Base-by-base conservation (phyloP, 192 early-diverging fungal genomes). In the Thamnidium elegans region DNA sequence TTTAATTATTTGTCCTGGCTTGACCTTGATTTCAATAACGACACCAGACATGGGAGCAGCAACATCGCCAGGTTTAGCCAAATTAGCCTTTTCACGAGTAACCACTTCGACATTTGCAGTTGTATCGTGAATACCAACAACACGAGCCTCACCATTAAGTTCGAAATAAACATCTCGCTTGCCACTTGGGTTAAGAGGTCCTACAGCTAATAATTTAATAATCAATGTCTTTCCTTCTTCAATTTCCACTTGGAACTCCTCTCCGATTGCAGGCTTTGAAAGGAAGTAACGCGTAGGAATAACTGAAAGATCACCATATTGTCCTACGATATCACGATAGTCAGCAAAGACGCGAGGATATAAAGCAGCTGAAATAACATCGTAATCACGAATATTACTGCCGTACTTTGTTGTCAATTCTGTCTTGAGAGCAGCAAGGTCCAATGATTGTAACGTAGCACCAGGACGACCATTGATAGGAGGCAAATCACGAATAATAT, bases 31-130 rank as follows among this genome's bases (percentile, higher is more conserved):
- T 70, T 98, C 95, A 26, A 98, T 87, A 0, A 98, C 91, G 0
- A 94, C 87, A 52, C 95, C 95, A 52, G 88, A 86, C 95, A 98
- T 98, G 15, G 95, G 95, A 5, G 93, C 93, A 13, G 90, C 91
- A 50, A 96, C 84, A 44, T 98, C 89, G 63, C 84, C 86, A 72
- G 89, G 86, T 20, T 88, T 82, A 62, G 74, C 74, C 0, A 87
- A 78, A 68, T 93, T 84, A 15, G 94, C 95, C 69, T 87, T 89
- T 55, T 75, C 85, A 50, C 84, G 87, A 17, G 79, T 75, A 47
- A 82, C 79, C 55, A 82, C 78, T 69, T 85, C 85, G 10, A 82
- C 80, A 50, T 80, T 81, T 17, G 86, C 82, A 46, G 81, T 86
- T 44, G 58, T 76, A 53, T 90, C 89, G 30, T 70, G 78, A 43